A percentile compares a stretch with the other conserved stretches of the same genome.
Evolutionary conservation across 2,329 filamentous ascomycete genomes (phyloP).

Genomic region (Xenosphaeropsis pyriputrescens): DNA sequence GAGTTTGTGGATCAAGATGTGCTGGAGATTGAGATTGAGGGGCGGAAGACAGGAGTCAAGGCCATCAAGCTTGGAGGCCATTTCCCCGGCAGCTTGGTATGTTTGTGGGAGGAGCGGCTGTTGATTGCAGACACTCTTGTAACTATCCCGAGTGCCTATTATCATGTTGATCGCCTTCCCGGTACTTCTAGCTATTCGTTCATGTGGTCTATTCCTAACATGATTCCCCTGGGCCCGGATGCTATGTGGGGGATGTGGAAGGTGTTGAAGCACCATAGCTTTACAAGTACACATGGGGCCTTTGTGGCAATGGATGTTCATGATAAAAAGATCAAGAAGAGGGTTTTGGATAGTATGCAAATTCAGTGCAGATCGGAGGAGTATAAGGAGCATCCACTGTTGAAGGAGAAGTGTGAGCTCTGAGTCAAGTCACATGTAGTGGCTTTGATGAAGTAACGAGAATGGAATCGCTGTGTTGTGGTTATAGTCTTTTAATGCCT

Average conservation of each 20-base stretch:
- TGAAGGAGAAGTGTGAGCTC: constrained; percentile 8
- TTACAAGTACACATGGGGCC: constrained; percentile 51
- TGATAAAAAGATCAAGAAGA: constrained; percentile 36
- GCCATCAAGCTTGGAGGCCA: constrained; percentile 64
- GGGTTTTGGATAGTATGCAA: constrained; percentile 63
- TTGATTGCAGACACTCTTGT: constrained; percentile 67
- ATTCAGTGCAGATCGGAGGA: constrained; percentile 39
- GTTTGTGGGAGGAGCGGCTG: constrained; percentile 46
- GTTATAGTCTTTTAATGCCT: too few relatives aligned
- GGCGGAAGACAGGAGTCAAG: constrained; percentile 30
- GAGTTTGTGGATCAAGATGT: constrained; percentile 28
- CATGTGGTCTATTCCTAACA: constrained; percentile 65
- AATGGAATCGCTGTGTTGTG: too few relatives aligned
- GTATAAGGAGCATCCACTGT: constrained; percentile 11
- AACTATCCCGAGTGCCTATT: constrained; percentile 45
- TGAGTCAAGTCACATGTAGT: too few relatives aligned
- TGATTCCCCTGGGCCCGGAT: constrained; percentile 53
- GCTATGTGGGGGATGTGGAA: constrained; percentile 57
- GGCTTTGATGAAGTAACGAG: too few relatives aligned
- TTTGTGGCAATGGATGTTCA: constrained; percentile 51
- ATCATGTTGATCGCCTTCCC: constrained; percentile 28
- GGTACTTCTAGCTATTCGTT: constrained; percentile 46
- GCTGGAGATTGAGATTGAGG: constrained; percentile 23
- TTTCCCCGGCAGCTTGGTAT: constrained; percentile 60
- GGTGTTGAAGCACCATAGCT: constrained; percentile 45